A percentile compares a stretch with the other conserved stretches of the same genome.
phyloP scores from a whole-genome alignment of 768 basidiomycete genomes.

The Suillus subluteus region DNA sequence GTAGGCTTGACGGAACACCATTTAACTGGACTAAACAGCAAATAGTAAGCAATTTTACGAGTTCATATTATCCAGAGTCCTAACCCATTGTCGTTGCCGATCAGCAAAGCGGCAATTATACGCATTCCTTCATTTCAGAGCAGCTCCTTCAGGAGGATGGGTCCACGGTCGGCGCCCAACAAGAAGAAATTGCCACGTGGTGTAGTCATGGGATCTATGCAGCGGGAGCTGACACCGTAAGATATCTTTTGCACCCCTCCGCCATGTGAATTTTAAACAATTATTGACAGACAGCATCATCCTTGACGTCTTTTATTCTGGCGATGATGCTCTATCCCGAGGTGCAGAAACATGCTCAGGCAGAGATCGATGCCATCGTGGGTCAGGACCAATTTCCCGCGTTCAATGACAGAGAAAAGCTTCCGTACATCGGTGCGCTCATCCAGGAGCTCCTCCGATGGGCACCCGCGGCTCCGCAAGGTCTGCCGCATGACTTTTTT shows the following conservation, averaged over 20 bases:
- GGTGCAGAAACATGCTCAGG: constrained; percentile 29
- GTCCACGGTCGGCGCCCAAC: background rate
- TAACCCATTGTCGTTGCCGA: background rate
- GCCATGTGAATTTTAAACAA: background rate
- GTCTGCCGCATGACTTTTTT: background rate
- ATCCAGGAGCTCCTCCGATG: constrained; percentile 29
- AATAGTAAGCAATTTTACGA: background rate
- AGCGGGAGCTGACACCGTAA: background rate
- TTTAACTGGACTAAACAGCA: background rate
- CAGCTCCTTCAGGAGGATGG: background rate
- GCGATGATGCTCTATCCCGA: constrained; percentile 33
- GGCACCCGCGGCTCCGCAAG: constrained; percentile 18
- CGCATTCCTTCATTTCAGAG: background rate
- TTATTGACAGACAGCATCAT: background rate
- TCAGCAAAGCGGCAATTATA: background rate
- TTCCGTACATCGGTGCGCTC: constrained; percentile 8
- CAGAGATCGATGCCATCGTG: constrained; percentile 30
- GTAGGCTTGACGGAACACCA: background rate
- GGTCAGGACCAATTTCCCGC: constrained; percentile 27
- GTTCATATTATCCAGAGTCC: background rate
- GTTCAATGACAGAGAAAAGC: constrained; percentile 25
- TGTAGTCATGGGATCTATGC: background rate
- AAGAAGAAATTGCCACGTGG: background rate
- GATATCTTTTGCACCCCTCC: background rate
- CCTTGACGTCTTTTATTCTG: constrained; percentile 17